A percentile compares a stretch with the other conserved stretches of the same genome.
Evolutionary conservation across 2,329 filamentous ascomycete species (phyloP).

Genomic region (Paraconiothyrium brasiliense): DNA sequence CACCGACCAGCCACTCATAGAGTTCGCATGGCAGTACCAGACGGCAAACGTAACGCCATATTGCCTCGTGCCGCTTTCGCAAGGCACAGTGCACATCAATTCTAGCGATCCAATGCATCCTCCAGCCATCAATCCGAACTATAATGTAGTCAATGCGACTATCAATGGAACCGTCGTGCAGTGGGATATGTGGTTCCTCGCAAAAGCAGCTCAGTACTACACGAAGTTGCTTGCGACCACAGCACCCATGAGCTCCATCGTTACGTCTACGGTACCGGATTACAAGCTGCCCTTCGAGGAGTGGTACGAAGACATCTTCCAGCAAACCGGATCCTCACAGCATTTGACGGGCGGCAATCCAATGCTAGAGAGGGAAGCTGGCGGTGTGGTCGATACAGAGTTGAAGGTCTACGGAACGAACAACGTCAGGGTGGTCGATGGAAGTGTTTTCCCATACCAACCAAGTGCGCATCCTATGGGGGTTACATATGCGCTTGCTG

Average conservation of each 20-base stretch:
- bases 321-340: conserved; percentile 1
- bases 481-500: conserved; percentile 1
- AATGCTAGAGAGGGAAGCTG: neutral
- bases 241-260: neutral
- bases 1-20: conserved; percentile 1
- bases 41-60: neutral
- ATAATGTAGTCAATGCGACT: conserved; percentile 1
- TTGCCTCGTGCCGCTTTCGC: conserved; percentile 4
- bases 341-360: conserved; percentile 1
- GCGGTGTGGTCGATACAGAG: neutral
- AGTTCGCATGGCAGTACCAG: neutral
- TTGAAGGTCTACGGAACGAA: neutral
- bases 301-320: neutral
- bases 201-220: conserved; percentile 3
- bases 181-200: conserved; percentile 5
- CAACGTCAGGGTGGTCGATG: neutral
- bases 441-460: conserved; percentile 1
- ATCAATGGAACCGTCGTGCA: neutral
- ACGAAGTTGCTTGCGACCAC: neutral
- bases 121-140: neutral
- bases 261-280: neutral
- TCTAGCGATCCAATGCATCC: neutral
- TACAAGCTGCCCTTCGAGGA: neutral
- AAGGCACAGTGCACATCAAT: conserved; percentile 2
- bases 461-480: conserved; percentile 3